Base-by-base conservation (phyloP, 169 alveolate species). In the Babesia divergens region DNA sequence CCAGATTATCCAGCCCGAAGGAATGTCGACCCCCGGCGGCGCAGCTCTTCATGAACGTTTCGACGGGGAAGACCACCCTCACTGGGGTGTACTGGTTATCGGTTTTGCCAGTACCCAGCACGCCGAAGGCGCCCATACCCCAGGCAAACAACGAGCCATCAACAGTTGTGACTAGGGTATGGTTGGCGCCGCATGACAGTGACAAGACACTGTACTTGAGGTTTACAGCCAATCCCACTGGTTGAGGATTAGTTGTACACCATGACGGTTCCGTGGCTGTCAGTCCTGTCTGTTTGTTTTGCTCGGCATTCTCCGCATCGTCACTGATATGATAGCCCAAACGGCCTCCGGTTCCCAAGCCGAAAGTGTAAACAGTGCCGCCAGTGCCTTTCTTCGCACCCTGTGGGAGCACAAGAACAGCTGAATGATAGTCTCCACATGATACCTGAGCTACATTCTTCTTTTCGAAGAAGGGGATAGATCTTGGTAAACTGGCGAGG, bases 71-170 rank as follows among this genome's bases (percentile, higher is more conserved):
- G 20, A 47, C 79, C 32, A 77, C 90, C 67, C 70, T 83, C 34
- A 79, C 85, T 6, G 94, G 94, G 6, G 44, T 84, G 62, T 65
- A 82, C 22, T 59, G 67, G 64, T 90, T 84, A 29, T 31, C 6
- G 38, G 76, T 65, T 11, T 59, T 58, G 6, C 95, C 95, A 35
- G 84, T 74, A 11, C 95, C 95, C 6, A 91, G 89, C 14, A 90
- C 93, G n/a, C 95, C 95, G 34, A 69, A 69, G 22, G 62, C 74
- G 40, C 91, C 91, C 34, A 49, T 52, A 9, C 95, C 95, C 95
- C 95, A 91, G 16, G 92, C 60, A 43, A 74, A 88, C 55, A 87
- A 74, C 32, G 67, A 56, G 3, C 94, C 93, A n/a, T 74, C 65
- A 6, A 72, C 88, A 4, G 91, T 81, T 6, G 89, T 86, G 6